Evolutionary conservation across 495 filamentous ascomycete species (phyloP).

Genomic region (Aspergillus coremiiformis): DNA sequence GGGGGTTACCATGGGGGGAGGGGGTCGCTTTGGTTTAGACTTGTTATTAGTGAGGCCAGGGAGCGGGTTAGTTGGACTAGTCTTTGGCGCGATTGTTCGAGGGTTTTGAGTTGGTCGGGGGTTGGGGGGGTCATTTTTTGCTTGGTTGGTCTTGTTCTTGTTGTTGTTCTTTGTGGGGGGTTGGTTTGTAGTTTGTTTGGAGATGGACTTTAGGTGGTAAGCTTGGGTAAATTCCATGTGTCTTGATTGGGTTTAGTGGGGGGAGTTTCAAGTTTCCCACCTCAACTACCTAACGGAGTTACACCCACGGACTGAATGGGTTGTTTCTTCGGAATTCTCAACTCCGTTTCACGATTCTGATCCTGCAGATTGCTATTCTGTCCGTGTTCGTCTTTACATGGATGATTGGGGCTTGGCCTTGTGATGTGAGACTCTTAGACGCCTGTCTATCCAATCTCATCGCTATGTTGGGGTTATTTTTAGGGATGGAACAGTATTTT

Average conservation of each 20-base stretch:
- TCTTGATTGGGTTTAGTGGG: neutral
- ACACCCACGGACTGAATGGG: too few species aligned
- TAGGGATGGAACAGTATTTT: too few species aligned
- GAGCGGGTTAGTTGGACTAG: constrained; percentile 61
- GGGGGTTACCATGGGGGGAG: constrained; percentile 51
- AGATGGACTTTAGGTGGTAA: too few species aligned
- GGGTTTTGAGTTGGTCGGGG: constrained; percentile 58
- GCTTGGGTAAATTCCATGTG: too few species aligned
- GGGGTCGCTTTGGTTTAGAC: constrained; percentile 46
- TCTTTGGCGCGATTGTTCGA: constrained; percentile 69
- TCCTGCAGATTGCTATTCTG: neutral
- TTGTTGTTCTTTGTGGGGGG: too few species aligned
- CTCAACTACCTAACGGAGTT: too few species aligned
- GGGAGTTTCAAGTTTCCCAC: too few species aligned
- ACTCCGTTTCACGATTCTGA: too few species aligned
- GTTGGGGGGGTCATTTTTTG: constrained; percentile 28
- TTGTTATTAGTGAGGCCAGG: constrained; percentile 52
- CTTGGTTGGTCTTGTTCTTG: neutral
- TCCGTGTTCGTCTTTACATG: neutral
- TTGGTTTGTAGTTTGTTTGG: neutral
- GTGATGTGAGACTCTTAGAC: neutral
- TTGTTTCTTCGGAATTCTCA: too few species aligned
- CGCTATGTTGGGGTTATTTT: neutral
- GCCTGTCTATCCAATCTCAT: neutral
- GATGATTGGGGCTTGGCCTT: neutral